Base-by-base conservation (phyloP, 768 basidiomycete genomes). In the Cystofilobasidium capitatum region DNA sequence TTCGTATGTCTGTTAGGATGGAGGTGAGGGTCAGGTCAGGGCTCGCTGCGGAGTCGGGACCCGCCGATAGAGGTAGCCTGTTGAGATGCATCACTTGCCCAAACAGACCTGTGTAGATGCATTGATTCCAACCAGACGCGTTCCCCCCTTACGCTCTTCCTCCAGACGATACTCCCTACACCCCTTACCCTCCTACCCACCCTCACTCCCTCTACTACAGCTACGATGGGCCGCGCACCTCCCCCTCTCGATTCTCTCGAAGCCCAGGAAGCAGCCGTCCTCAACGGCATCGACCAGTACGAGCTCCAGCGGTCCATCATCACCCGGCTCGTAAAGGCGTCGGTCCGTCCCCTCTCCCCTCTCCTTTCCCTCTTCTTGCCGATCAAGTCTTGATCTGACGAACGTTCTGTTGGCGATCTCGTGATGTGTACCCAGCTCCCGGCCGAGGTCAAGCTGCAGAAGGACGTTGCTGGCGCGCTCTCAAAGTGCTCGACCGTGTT, bases 401-500 rank as follows among this genome's bases (percentile, higher is more conserved):
- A 29, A 17, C 20, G 35, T 57, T 6, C 35, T 16, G 22, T 24
- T 57, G 55, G n/a, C 58, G 14, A 16, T 22, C 16, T 22, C 33
- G 22, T n/a, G 33, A 54, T 40, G 58, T 55, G 17, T 1, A 13
- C n/a, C n/a, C 65, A 93, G 92, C 79, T 94, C 3, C 89, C 91
- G 8, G 86, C 90, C 0, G 86, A 85, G 71, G 83, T 86, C 16
- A 94, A 94, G 74, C 77, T 96, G 65, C 88, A 91, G 72, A 94
- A 92, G 70, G 94, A 97, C 67, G 88, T 89, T 0, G 85, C 92
- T 0, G 76, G 88, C 1, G 89, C 91, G 16, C 81, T 96, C 13
- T 81, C 88, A 17, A 92, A 92, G 75, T 87, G 87, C 36, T 90
- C 92, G 4, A 93, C 93, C 0, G 88, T 97, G 61, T 98, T 97